Evolutionary conservation across 75 land plant species (phyloP).

Genomic region (Gnetum montanum): DNA sequence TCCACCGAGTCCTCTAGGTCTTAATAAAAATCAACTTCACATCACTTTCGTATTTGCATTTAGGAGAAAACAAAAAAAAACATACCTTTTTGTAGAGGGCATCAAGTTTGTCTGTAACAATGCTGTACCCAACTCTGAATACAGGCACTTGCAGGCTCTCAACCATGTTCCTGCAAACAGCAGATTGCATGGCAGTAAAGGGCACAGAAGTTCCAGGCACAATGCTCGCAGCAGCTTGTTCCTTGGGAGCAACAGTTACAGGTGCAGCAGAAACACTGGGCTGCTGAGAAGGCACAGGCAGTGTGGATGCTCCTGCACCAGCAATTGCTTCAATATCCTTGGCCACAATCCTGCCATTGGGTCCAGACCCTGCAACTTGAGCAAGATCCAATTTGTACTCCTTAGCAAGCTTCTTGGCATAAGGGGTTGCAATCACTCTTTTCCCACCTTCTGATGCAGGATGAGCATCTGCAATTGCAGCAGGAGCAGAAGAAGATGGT

Average conservation of each 20-base stretch:
- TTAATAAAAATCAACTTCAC: background rate
- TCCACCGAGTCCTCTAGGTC: no score
- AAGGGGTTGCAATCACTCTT: slow-evolving; percentile 68
- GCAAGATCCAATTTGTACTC: slow-evolving; percentile 54
- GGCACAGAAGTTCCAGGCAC: slow-evolving; percentile 47
- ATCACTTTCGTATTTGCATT: background rate
- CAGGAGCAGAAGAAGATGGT: background rate
- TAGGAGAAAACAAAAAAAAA: background rate
- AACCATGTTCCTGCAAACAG: slow-evolving; percentile 66
- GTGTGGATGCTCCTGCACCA: slow-evolving; percentile 14
- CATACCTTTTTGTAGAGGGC: slow-evolving; percentile 65
- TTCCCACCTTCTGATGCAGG: slow-evolving; percentile 52
- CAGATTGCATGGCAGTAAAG: slow-evolving; percentile 70
- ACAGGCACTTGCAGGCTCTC: slow-evolving; percentile 68
- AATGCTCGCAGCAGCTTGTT: slow-evolving; percentile 9
- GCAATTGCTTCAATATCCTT: slow-evolving; percentile 71
- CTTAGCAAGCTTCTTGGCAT: slow-evolving; percentile 84
- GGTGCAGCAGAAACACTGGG: slow-evolving; percentile 3
- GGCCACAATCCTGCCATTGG: slow-evolving; percentile 64
- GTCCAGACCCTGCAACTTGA: slow-evolving; percentile 48
- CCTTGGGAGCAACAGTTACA: background rate
- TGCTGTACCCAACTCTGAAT: slow-evolving; percentile 77
- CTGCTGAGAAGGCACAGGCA: slow-evolving; percentile 5
- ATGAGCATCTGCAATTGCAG: slow-evolving; percentile 14
- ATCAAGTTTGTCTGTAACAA: slow-evolving; percentile 68